Base-by-base conservation (phyloP, 2,329 filamentous ascomycete species). In the Dactylellina sp. region DNA sequence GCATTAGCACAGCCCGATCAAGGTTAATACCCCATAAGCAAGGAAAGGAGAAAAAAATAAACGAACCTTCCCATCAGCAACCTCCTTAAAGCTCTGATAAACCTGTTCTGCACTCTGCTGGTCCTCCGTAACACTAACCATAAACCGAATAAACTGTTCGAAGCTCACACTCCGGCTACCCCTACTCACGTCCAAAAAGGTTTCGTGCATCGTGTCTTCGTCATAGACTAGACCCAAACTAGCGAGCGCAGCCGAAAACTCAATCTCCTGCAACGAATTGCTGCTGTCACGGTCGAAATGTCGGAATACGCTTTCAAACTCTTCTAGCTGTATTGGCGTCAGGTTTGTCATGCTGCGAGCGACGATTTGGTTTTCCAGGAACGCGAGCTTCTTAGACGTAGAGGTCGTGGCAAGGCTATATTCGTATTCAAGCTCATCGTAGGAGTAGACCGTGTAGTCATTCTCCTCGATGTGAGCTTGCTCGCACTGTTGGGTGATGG, bases 381-480 rank as follows among this genome's bases (percentile, higher is more conserved):
- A 99, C 46, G 91, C 90, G 64, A 98, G 87, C 83, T 99, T 99
- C 85, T 98, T 99, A 76, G 93, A 90, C 25, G 98, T 94, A 9
- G 91, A 95, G 28, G 91, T 90, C 80, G 93, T 93, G 66, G 98
- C 95, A 28, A 99, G 86, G 14, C 92, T 89, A 70, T 98, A 86
- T 82, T 99, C 95, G 82, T 99, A 99, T 72, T 89, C 89, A 44
- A 99, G 86, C 82, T 99, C 95, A 80, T 99, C 95, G 81, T 98
- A 95, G 7, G 94, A 97, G 82, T 98, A 98, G 7, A 94, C 98
- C n/a, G 95, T 99, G 81, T 95, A 98, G 83, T 99, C 95, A 81
- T 99, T 99, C 80, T 99, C 95, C 82, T 99, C 95, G 76, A 99
- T 97, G 81, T 99, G 98, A 75, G 95, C 95, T 83, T 98, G 94